Evolutionary conservation across 2,329 filamentous ascomycete species (phyloP), one percentile per base, ranked within the genome.

Genomic region (Colletotrichum musae): DNA sequence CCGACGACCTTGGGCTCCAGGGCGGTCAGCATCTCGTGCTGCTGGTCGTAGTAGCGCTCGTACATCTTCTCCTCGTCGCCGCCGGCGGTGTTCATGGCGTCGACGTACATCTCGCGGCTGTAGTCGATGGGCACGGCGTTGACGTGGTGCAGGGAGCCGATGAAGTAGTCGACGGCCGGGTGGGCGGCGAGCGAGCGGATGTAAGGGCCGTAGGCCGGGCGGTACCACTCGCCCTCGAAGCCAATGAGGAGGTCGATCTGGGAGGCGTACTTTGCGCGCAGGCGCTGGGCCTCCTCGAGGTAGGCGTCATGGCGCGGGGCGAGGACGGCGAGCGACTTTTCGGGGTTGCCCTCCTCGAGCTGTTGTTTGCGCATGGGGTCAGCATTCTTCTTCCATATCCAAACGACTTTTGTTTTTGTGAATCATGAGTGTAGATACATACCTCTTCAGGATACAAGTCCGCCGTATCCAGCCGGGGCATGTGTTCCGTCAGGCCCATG

Each of bases 391-490:
- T 70, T 16, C 48, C 53, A 24, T 6, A 36, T 36, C 9, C 9
- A 36, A 10, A 32, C 28, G 3, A 4, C 3, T 32, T 32, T 24
- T 24, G 3, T 24, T 2, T 24, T 24, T 6, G 28, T 32, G 43
- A 58, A 41, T 32, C 43, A 52, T 15, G 32, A 66, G 21, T 24
- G 3, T 24, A 24, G 24, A 39, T 41, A 71, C 73, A 74, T 72
- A 93, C 91, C 85, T 99, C 96, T 84, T 97, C 95, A 0, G 96
- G 96, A 78, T 99, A 99, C 61, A 97, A 87, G 81, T 99, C 95
- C 66, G 87, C 84, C 43, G 86, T 80, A 58, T 89, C 83, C 54
- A 90, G 89, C 41, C 95, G 92, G 7, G 95, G 94, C 90, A 99
- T 98, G 81, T 99, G 96, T 82, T 99, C 96, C 1, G 95, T 97